Evolutionary conservation across 2,329 filamentous ascomycete genomes (phyloP).

Genomic region (Elsinoe australis): DNA sequence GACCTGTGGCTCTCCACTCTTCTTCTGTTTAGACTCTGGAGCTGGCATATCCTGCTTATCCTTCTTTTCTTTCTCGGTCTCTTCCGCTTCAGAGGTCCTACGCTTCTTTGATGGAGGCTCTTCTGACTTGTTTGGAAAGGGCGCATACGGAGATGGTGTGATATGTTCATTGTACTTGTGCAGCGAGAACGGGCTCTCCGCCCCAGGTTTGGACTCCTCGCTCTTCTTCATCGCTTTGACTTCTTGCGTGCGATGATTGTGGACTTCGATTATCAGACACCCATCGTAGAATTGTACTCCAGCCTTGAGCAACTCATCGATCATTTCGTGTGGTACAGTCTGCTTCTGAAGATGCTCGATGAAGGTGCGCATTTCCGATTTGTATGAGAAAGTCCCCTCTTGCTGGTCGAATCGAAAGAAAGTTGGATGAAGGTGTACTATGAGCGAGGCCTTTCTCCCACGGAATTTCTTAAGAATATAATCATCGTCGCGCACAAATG

Average conservation of each 20-base stretch:
- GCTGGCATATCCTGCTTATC: slow-evolving; percentile 23
- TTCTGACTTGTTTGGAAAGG: slow-evolving; percentile 49
- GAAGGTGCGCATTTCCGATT: slow-evolving; percentile 78
- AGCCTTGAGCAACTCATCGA: slow-evolving; percentile 64
- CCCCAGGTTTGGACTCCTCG: slow-evolving; percentile 43
- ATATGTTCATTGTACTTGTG: slow-evolving; percentile 88
- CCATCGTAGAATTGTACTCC: slow-evolving; percentile 83
- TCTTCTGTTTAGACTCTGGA: slow-evolving; percentile 22
- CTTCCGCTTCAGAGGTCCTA: slow-evolving; percentile 32
- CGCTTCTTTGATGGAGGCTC: slow-evolving; percentile 35
- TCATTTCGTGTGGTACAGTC: slow-evolving; percentile 81
- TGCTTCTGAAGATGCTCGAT: slow-evolving; percentile 68
- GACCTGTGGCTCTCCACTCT: slow-evolving; percentile 47
- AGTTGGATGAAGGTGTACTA: slow-evolving; percentile 74
- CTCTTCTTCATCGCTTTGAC: slow-evolving; percentile 42
- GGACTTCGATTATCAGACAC: slow-evolving; percentile 88
- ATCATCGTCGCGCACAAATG: slow-evolving; percentile 57
- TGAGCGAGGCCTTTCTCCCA: slow-evolving; percentile 67
- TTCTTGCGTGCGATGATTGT: slow-evolving; percentile 70
- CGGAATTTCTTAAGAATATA: slow-evolving; percentile 79
- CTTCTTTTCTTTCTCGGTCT: slow-evolving; percentile 41
- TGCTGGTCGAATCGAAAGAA: slow-evolving; percentile 92
- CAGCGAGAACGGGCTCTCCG: slow-evolving; percentile 69
- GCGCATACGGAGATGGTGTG: slow-evolving; percentile 77
- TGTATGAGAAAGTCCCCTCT: slow-evolving; percentile 85